phyloP scores from a whole-genome alignment of 2,329 filamentous ascomycete species.

The Ophiostoma populinum region DNA sequence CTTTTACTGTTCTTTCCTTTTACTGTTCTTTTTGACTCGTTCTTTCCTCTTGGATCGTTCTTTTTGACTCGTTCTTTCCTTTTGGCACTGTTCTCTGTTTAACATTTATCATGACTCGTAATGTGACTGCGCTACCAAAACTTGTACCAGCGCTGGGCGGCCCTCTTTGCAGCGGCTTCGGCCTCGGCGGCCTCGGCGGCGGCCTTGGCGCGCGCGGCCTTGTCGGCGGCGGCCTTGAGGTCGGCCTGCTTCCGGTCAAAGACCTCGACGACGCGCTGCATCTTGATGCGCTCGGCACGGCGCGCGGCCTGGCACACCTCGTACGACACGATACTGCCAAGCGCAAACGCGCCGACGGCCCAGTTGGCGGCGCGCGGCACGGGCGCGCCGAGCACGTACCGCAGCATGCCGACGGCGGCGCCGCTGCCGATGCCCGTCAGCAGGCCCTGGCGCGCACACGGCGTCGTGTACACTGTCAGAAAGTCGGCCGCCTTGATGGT shows the following conservation, averaged over 20 bases:
- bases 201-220: constrained; percentile 20
- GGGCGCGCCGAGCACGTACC: constrained; percentile 52
- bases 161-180: constrained; percentile 15
- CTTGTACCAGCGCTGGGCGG: constrained; percentile 33
- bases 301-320: constrained; percentile 70
- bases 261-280: constrained; percentile 73
- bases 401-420: constrained; percentile 55
- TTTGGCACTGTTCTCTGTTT: too few relatives aligned
- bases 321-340: constrained; percentile 54
- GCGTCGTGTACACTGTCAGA: constrained; percentile 54
- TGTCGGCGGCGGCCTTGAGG: constrained; percentile 28
- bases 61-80: too few relatives aligned
- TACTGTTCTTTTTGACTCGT: background rate
- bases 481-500: constrained; percentile 54
- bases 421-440: constrained; percentile 70
- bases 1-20: background rate
- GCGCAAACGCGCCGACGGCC: constrained; percentile 62
- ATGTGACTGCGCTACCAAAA: constrained; percentile 26
- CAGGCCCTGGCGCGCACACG: constrained; percentile 70
- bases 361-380: constrained; percentile 60
- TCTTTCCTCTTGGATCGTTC: background rate
- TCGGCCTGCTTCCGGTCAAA: constrained; percentile 57
- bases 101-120: too few relatives aligned
- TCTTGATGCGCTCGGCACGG: constrained; percentile 58
- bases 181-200: constrained; percentile 22